These are phyloP conservation scores for Saccharomycopsis selenospora DNA, from an alignment of 805 yeast species.

Conservation along the genomic window DNA sequence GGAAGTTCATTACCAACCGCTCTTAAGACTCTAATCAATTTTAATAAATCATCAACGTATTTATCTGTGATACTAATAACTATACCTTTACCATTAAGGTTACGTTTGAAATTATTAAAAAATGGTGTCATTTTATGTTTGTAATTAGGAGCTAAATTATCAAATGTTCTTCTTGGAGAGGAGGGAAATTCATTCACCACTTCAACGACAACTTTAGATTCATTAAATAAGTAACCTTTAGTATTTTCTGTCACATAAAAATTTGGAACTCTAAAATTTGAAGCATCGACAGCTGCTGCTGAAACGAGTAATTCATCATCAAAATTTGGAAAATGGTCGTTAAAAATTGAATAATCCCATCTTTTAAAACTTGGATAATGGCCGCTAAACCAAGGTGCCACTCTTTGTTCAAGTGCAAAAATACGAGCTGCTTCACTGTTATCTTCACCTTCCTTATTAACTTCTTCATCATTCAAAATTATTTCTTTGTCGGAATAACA, in stretches of 20 bases:
- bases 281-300: too few relatives aligned
- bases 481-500: too few relatives aligned
- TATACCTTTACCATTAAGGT: conserved; percentile 31
- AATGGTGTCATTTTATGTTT: conserved; percentile 25
- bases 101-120: conserved; percentile 24
- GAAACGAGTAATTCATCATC: conserved; percentile 22
- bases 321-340: conserved; percentile 28
- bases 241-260: conserved; percentile 2
- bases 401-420: conserved; percentile 8
- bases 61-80: conserved; percentile 28
- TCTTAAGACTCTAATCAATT: conserved; percentile 36
- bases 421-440: neutral
- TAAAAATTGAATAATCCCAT: conserved; percentile 26
- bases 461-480: too few relatives aligned
- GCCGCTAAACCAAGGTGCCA: conserved; percentile 36
- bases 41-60: conserved; percentile 27
- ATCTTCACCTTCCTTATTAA: too few relatives aligned
- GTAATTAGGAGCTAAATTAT: neutral
- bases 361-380: conserved; percentile 33
- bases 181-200: neutral
- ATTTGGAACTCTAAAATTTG: too few relatives aligned
- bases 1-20: conserved; percentile 33
- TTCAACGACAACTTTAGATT: conserved; percentile 3
- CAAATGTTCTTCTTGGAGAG: neutral
- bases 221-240: conserved; percentile 7